Conservation (phyloP, 805 yeast genomes). For the Metschnikowia amazonensis region DNA sequence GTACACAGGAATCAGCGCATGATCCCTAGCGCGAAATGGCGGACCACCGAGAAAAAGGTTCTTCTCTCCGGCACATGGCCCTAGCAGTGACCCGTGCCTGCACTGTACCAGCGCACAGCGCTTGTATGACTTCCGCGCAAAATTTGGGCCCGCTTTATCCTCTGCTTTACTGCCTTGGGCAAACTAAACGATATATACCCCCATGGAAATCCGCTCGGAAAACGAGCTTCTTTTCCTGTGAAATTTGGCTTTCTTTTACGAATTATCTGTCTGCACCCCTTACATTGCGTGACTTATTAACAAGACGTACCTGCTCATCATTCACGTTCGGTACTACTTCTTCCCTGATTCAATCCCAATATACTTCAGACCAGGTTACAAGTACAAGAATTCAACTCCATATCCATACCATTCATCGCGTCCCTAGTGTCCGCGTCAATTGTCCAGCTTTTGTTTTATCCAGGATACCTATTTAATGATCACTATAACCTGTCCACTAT, state of each 20-base stretch:
- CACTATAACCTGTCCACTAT: not conserved
- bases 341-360: not conserved
- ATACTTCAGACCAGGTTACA: not conserved
- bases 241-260: not conserved
- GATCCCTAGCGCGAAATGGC: not conserved
- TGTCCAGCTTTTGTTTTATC: constrained; percentile 1
- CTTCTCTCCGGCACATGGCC: not conserved
- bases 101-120: not conserved
- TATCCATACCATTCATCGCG: not conserved
- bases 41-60: not conserved
- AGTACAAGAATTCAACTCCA: not conserved
- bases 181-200: constrained; percentile 1
- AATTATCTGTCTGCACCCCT: not conserved
- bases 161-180: constrained; percentile 1
- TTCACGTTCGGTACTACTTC: not conserved
- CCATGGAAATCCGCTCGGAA: constrained; percentile 5
- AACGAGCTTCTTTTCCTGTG: not conserved
- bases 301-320: not conserved
- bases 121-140: not conserved
- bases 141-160: constrained; percentile 3
- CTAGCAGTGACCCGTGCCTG: not conserved
- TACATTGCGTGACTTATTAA: not conserved
- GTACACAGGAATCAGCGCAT: not conserved
- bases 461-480: constrained; percentile 1
- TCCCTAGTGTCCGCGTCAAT: not conserved